Conservation (phyloP, 257 asterid species). For the Haberlea rhodopensis region DNA sequence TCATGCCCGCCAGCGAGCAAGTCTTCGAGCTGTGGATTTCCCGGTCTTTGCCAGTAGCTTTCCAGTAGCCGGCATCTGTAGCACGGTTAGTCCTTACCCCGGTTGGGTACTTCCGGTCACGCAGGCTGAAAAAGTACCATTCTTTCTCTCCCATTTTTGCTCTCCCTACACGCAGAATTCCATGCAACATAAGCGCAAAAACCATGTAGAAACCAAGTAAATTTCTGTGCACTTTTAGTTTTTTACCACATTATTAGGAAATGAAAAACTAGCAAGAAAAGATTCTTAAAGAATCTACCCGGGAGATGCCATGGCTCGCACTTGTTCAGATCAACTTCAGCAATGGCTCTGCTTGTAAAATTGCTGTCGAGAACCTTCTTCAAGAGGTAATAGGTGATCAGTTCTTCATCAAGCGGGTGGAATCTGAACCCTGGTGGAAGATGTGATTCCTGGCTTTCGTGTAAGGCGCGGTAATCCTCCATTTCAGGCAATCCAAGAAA, state of each 20-base stretch:
- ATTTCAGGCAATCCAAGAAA: conserved; percentile 17
- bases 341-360: conserved; percentile 68
- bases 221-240: too few relatives aligned
- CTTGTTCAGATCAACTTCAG: conserved; percentile 88
- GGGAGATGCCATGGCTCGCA: conserved; percentile 97
- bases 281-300: conserved; percentile 43
- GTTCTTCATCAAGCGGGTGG: conserved; percentile 91
- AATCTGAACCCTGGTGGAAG: conserved; percentile 86
- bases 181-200: background rate
- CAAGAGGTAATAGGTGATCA: conserved; percentile 73
- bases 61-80: conserved; percentile 95
- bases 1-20: conserved; percentile 80
- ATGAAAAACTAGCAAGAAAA: too few relatives aligned
- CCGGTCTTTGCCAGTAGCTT: conserved; percentile 91
- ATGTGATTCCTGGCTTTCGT: conserved; percentile 42
- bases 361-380: conserved; percentile 68
- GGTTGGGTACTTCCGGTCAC: conserved; percentile 86
- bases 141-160: conserved; percentile 93
- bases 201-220: background rate
- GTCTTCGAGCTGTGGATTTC: conserved; percentile 74
- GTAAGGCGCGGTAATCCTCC: conserved; percentile 38
- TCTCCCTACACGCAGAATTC: conserved; percentile 34
- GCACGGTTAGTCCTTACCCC: conserved; percentile 91
- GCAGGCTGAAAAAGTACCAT: conserved; percentile 87
- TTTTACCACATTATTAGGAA: too few relatives aligned